Evolutionary conservation across 1,284 basidiomycete species (phyloP).

Genomic region (Boletus semigastroideus): DNA sequence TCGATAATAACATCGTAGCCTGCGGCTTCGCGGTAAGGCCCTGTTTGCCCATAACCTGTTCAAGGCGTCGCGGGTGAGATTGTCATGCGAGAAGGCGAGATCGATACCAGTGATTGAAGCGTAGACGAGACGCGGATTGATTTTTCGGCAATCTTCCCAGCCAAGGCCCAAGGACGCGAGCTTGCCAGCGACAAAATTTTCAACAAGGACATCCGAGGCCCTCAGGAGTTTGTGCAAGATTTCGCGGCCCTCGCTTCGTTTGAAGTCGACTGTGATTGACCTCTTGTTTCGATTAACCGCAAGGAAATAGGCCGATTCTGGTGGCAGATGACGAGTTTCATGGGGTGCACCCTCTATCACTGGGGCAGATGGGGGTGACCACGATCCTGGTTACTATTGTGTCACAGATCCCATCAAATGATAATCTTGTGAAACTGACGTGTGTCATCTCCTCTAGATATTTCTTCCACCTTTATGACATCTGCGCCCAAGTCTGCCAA

Average conservation of each 20-base stretch:
- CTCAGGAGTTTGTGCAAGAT: conserved; percentile 75
- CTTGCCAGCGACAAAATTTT: conserved; percentile 87
- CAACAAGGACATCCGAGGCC: conserved; percentile 83
- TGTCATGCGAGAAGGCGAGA: background rate
- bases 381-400: conserved; percentile 54
- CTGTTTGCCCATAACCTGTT: conserved; percentile 90
- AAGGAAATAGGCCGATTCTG: conserved; percentile 94
- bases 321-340: conserved; percentile 68
- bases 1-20: conserved; percentile 93
- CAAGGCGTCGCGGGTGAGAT: conserved; percentile 6
- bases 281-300: conserved; percentile 88
- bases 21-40: conserved; percentile 79
- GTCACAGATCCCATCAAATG: conserved; percentile 4
- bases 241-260: conserved; percentile 73
- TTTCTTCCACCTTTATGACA: conserved; percentile 88
- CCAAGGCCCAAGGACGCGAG: conserved; percentile 83
- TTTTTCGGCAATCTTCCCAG: conserved; percentile 76
- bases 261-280: conserved; percentile 88
- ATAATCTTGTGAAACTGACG: conserved; percentile 43
- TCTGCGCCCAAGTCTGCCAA: conserved; percentile 88
- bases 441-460: conserved; percentile 86
- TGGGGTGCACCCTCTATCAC: conserved; percentile 47
- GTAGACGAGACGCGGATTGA: conserved; percentile 87
- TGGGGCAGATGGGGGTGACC: conserved; percentile 79
- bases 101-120: conserved; percentile 78